Evolutionary conservation across 148 eudicot species (phyloP).

Genomic region (Silene latifolia): DNA sequence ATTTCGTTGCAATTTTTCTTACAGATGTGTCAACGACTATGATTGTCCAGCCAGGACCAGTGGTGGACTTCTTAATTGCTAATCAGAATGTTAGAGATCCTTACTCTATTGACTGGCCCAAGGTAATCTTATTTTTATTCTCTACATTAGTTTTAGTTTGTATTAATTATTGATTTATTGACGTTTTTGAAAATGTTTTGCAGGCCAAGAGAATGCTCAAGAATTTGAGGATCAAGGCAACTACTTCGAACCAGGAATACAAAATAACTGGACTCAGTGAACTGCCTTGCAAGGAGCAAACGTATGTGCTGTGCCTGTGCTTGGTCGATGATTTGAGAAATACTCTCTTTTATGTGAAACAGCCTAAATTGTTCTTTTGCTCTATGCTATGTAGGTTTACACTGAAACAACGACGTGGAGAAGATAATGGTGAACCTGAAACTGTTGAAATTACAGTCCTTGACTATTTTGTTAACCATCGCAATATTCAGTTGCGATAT

Average conservation of each 20-base stretch:
- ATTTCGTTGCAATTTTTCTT: constrained; percentile 6
- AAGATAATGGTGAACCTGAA: constrained; percentile 52
- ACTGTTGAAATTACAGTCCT: constrained; percentile 65
- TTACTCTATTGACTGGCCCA: constrained; percentile 71
- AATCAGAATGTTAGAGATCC: constrained; percentile 86
- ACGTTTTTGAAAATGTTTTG: neutral
- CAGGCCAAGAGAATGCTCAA: constrained; percentile 85
- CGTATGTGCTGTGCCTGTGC: constrained; percentile 30
- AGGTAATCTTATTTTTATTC: constrained; percentile 34
- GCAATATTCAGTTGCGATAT: constrained; percentile 62
- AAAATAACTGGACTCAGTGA: constrained; percentile 84
- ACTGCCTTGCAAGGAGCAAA: constrained; percentile 57
- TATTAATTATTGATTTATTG: neutral
- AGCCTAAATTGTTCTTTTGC: neutral
- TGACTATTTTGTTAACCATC: constrained; percentile 74
- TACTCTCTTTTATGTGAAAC: neutral
- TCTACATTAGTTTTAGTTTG: neutral
- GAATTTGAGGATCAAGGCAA: constrained; percentile 71
- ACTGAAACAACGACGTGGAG: constrained; percentile 52
- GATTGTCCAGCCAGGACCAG: constrained; percentile 92
- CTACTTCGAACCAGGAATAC: constrained; percentile 72
- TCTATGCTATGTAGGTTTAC: constrained; percentile 45
- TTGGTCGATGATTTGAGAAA: neutral
- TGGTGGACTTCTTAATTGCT: constrained; percentile 68
- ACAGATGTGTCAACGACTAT: constrained; percentile 96